Evolutionary conservation across 1,139 yeast species (phyloP).

Genomic region (Suhomyces choctaworum): DNA sequence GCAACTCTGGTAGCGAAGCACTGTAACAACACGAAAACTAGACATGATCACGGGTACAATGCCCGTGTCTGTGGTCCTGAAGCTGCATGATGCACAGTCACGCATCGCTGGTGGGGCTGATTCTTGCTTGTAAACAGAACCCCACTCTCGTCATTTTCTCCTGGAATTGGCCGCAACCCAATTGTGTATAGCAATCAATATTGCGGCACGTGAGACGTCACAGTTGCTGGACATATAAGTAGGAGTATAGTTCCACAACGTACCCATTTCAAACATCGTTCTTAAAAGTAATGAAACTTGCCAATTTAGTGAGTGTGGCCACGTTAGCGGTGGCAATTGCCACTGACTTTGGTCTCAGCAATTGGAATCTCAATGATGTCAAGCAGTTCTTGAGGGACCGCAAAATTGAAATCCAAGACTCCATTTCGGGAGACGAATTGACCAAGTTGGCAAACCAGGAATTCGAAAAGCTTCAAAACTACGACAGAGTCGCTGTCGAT

Average conservation of each 20-base stretch:
- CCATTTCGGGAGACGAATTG: slow-evolving; percentile 29
- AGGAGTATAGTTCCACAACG: neutral
- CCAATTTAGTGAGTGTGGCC: slow-evolving; percentile 3
- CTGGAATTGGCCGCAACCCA: slow-evolving; percentile 5
- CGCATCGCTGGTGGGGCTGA: neutral
- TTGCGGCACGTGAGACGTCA: slow-evolving; percentile 6
- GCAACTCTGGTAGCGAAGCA: too few species aligned
- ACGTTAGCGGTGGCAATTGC: slow-evolving; percentile 12
- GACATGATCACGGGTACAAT: too few species aligned
- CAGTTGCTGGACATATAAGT: slow-evolving; percentile 7
- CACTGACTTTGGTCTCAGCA: slow-evolving; percentile 7
- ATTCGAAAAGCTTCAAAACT: slow-evolving; percentile 26
- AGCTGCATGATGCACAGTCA: too few species aligned
- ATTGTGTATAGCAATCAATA: slow-evolving; percentile 6
- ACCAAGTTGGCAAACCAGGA: slow-evolving; percentile 34
- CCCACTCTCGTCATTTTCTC: neutral
- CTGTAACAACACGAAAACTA: too few species aligned
- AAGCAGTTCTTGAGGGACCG: slow-evolving; percentile 38
- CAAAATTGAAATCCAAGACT: slow-evolving; percentile 24
- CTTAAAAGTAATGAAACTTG: slow-evolving; percentile 4
- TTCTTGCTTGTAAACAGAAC: neutral
- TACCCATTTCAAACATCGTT: neutral
- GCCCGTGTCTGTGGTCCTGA: too few species aligned
- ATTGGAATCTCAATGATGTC: slow-evolving; percentile 28
- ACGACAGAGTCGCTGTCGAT: slow-evolving; percentile 14